Evolutionary conservation across 179 eudicot genomes (phyloP), one percentile per base, ranked within the genome.

Genomic region (Nepenthes alata): DNA sequence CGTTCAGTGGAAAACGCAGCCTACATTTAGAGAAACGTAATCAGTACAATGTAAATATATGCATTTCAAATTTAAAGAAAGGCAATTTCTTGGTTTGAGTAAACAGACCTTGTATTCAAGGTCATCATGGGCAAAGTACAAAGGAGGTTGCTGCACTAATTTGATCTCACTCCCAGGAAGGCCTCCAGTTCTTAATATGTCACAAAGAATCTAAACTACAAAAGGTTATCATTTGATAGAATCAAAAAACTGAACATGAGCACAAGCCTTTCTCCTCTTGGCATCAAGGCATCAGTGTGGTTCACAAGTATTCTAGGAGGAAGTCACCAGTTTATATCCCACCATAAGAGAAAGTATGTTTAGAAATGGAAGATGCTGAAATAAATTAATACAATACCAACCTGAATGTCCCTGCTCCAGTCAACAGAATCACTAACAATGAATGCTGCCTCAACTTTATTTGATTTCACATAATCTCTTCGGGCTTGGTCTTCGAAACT

Each of bases 381-480:
- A 36, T 52, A 44, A n/a, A 47, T n/a, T 0, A 1, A 35, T 15
- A 64, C n/a, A 63, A 59, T 25, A 25, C 25, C 9, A 57, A 93
- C 98, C 98, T 93, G 97, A 76, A 93, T 67, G 67, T 93, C 98
- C 69, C 93, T 82, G 82, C 98, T 76, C 98, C 98, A 93, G 79
- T 93, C 98, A 69, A 89, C 77, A 53, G 98, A 60, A 77, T 93
- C 98, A 57, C 97, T 90, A 68, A 93, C 94, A 62, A 90, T 66
- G 63, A 90, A 93, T 37, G 74, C 89, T 53, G 97, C 97, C 60
- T 69, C 67, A 56, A 90, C 95, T 73, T 75, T 83, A 65, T 83
- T 75, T 3, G 85, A 85, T 74, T 69, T 63, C 14, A 69, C 82
- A 68, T 74, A 73, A 7, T 70, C 75, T 72, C 70, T 78, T 60